phyloP scores from a whole-genome alignment of 2,329 filamentous ascomycete species.

The Pseudogymnoascus sp. region DNA sequence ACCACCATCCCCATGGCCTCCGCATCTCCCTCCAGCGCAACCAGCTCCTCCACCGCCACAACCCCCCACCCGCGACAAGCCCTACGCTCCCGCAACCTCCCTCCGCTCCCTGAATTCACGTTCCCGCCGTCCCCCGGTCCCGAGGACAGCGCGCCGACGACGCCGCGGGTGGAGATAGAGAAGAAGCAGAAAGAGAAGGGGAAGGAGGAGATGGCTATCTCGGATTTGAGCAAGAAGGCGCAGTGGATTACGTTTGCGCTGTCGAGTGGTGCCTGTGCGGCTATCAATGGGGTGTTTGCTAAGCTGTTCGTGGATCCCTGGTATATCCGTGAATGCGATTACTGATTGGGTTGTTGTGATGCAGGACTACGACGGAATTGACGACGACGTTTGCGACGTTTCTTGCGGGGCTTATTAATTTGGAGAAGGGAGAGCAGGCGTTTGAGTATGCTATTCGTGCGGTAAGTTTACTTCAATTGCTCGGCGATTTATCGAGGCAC shows the following conservation, averaged over 20 bases:
- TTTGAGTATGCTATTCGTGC: constrained; percentile 44
- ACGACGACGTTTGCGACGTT: constrained; percentile 44
- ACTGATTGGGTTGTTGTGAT: neutral
- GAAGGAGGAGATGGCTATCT: constrained; percentile 21
- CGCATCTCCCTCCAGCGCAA: constrained; percentile 78
- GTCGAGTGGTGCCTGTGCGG: constrained; percentile 68
- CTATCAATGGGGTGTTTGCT: constrained; percentile 76
- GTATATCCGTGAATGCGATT: neutral
- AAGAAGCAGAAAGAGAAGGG: constrained; percentile 10
- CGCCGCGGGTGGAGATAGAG: neutral
- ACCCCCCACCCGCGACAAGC: constrained; percentile 87
- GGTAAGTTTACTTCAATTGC: constrained; percentile 31
- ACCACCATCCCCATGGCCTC: constrained; percentile 73
- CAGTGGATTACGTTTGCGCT: constrained; percentile 64
- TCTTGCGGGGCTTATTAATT: constrained; percentile 37
- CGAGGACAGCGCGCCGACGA: neutral
- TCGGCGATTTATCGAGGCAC: neutral
- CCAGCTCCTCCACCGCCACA: constrained; percentile 93
- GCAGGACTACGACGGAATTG: constrained; percentile 47
- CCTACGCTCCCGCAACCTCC: constrained; percentile 56
- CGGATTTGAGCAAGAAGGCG: constrained; percentile 30
- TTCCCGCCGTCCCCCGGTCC: neutral
- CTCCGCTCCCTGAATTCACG: constrained; percentile 2
- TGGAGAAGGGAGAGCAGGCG: constrained; percentile 37
- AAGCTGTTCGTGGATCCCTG: constrained; percentile 55